phyloP scores from a whole-genome alignment of 176 grass and related monocot genomes.

The Musa acuminata region DNA sequence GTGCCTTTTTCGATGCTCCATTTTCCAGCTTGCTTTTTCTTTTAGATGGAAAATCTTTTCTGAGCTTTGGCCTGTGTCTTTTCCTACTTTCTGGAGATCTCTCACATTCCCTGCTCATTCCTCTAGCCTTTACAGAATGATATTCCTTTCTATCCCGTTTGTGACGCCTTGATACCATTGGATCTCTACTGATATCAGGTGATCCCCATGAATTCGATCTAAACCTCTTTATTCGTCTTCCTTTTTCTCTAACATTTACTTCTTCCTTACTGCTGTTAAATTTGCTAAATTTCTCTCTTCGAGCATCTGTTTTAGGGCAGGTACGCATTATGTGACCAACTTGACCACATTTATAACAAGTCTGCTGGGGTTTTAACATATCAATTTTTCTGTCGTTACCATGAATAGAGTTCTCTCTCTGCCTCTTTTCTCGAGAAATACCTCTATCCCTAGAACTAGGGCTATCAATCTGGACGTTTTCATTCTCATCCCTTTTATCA shows the following conservation, averaged over 20 bases:
- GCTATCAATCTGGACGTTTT: constrained; percentile 24
- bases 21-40: constrained; percentile 22
- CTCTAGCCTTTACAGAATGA: constrained; percentile 15
- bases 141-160: constrained; percentile 25
- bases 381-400: not conserved
- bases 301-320: not conserved
- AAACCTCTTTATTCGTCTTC: constrained; percentile 24
- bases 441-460: constrained; percentile 15
- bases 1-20: not conserved
- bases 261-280: constrained; percentile 25
- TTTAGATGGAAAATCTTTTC: constrained; percentile 10
- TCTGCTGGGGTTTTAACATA: not conserved
- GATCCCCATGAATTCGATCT: constrained; percentile 17
- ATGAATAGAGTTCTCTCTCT: not conserved
- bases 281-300: not conserved
- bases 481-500: constrained; percentile 24
- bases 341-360: constrained; percentile 7
- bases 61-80: not conserved
- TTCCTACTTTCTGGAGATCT: not conserved
- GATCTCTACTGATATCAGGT: constrained; percentile 20
- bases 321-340: not conserved
- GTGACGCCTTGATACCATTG: constrained; percentile 10
- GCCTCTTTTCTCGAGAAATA: constrained; percentile 21
- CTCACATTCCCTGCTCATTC: not conserved
- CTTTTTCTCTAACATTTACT: constrained; percentile 18